Conservation (phyloP, 371 early-diverging fungal species). For the Syncephalastrum monosporum region DNA sequence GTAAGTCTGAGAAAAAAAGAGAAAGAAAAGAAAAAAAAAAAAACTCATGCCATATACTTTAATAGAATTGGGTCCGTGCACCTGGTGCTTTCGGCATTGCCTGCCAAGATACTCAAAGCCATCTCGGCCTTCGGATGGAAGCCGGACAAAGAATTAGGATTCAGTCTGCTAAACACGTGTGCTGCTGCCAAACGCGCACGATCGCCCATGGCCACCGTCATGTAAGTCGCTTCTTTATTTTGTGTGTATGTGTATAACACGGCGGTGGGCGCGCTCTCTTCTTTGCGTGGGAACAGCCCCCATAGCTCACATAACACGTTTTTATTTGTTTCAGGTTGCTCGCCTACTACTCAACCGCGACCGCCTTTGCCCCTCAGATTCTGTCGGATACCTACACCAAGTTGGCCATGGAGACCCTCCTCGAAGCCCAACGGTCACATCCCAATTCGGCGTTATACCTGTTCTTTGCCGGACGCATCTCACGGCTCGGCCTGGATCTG, state of each 20-base stretch:
- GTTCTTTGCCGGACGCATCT: slow-evolving; percentile 55
- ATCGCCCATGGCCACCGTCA: slow-evolving; percentile 56
- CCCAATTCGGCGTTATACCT: slow-evolving; percentile 59
- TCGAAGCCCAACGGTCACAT: slow-evolving; percentile 50
- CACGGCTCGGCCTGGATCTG: slow-evolving; percentile 43
- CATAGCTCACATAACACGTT: neutral
- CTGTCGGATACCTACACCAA: slow-evolving; percentile 31
- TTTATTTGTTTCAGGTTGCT: slow-evolving; percentile 21
- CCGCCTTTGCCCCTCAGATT: slow-evolving; percentile 39
- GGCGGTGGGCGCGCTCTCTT: neutral
- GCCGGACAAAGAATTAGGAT: slow-evolving; percentile 57
- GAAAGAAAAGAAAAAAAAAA: neutral
- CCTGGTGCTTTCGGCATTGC: slow-evolving; percentile 56
- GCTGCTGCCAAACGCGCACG: slow-evolving; percentile 47
- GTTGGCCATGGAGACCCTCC: slow-evolving; percentile 52
- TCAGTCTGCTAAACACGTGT: slow-evolving; percentile 52
- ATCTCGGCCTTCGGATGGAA: slow-evolving; percentile 57
- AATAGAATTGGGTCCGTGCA: slow-evolving; percentile 59
- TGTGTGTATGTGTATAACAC: neutral
- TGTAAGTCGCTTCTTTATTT: slow-evolving; percentile 26
- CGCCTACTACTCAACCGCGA: slow-evolving; percentile 35
- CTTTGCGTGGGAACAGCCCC: neutral
- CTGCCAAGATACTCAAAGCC: slow-evolving; percentile 50
- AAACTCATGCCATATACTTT: slow-evolving; percentile 11
- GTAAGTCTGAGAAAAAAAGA: slow-evolving; percentile 20